Evolutionary conservation across 208 protist genomes (phyloP), one percentile per base, ranked within the genome.

Genomic region (Leishmania major): DNA sequence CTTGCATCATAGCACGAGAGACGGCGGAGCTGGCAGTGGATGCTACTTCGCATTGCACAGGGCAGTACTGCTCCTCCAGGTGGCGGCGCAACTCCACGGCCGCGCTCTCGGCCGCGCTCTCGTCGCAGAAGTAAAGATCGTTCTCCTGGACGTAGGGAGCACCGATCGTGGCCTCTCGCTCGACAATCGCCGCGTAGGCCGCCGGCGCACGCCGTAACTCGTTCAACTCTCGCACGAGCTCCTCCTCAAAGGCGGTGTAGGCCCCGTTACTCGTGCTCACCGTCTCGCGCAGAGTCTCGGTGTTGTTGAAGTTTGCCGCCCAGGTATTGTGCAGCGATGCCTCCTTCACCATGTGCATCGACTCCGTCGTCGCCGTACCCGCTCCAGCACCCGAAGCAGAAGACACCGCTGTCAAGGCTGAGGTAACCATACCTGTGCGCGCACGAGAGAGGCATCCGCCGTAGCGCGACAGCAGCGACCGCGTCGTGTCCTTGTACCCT

Each of bases 161-260:
- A 35, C 89, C 89, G 4, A 97, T 49, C 10, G 88, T 90, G 31
- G 90, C 94, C 78, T 95, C 88, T 22, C 60, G 51, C 84, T 94
- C 88, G 8, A 97, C 76, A 4, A 95, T 19, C 17, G 72, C 78
- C 35, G 94, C 87, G 82, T 95, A 97, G 5, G 60, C 86, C 0
- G 81, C 82, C n/a, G 94, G 94, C 43, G 92, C 88, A 11, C 85
- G 49, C 0, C 94, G 91, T 66, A 96, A 70, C 37, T 78, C 78
- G 80, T 97, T 97, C 53, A 97, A 80, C 85, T 97, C 94, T 28
- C 72, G 71, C 70, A 96, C 73, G 45, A 97, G 80, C 6, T 75
- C 78, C 59, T 84, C 81, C 84, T 97, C 94, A 53, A 93, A 90
- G 22, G 57, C 76, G 66, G 87, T 94, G 87, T 92, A 93, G 40